phyloP scores from a whole-genome alignment of 2,329 filamentous ascomycete genomes.

The Mycosphaerella sp. region DNA sequence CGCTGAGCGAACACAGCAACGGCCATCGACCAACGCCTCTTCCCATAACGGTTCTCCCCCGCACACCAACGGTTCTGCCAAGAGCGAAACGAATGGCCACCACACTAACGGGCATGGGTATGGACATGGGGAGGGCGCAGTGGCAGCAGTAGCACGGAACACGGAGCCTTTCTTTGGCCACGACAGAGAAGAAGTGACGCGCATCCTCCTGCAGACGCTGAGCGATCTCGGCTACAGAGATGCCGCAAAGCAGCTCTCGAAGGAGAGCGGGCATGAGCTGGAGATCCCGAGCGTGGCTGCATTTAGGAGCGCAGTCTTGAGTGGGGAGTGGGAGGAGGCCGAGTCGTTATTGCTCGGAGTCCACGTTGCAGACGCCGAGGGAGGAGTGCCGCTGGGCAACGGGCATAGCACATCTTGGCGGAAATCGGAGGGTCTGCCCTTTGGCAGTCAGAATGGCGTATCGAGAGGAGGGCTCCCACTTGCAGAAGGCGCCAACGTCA shows the following conservation, averaged over 20 bases:
- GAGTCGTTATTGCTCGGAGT: slow-evolving; percentile 67
- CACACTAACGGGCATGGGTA: slow-evolving; percentile 37
- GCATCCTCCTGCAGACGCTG: slow-evolving; percentile 85
- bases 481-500: slow-evolving; percentile 65
- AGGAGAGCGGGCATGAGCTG: slow-evolving; percentile 79
- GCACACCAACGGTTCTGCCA: slow-evolving; percentile 39
- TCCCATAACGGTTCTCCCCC: slow-evolving; percentile 31
- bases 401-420: slow-evolving; percentile 23
- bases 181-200: slow-evolving; percentile 84
- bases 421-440: slow-evolving; percentile 18
- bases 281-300: slow-evolving; percentile 82
- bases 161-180: slow-evolving; percentile 67
- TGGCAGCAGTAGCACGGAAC: slow-evolving; percentile 18
- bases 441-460: slow-evolving; percentile 29
- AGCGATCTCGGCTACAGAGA: slow-evolving; percentile 78
- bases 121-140: slow-evolving; percentile 27
- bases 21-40: slow-evolving; percentile 37
- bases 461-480: slow-evolving; percentile 58
- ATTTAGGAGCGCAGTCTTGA: slow-evolving; percentile 73
- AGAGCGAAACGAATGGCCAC: slow-evolving; percentile 40
- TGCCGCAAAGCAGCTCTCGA: slow-evolving; percentile 67
- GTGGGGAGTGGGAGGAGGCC: slow-evolving; percentile 77
- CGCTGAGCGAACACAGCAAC: slow-evolving; percentile 37
- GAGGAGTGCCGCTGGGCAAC: slow-evolving; percentile 36
- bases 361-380: slow-evolving; percentile 36